These are phyloP conservation scores for Cutaneotrichosporon spelunceum DNA, from an alignment of 1,284 basidiomycete genomes.

Conservation along the genomic window DNA sequence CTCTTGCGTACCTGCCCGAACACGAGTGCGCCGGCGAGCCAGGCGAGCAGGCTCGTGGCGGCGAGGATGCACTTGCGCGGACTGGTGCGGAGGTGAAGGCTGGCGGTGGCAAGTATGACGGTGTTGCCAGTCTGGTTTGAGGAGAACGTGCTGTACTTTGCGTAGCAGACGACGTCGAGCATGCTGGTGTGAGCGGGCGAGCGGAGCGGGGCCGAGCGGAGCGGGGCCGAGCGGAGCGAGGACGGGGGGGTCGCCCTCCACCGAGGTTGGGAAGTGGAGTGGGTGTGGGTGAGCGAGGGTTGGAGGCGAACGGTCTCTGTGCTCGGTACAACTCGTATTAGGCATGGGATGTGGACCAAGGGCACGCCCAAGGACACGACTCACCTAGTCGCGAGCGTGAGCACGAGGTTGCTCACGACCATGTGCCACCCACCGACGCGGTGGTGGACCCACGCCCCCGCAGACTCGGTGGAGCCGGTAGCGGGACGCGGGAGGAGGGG, in stretches of 20 bases:
- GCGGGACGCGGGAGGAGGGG: neutral
- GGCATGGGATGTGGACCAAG: too few relatives aligned
- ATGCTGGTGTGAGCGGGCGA: slow-evolving; percentile 15
- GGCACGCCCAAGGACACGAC: too few relatives aligned
- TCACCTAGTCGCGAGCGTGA: slow-evolving; percentile 17
- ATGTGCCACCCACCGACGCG: slow-evolving; percentile 27
- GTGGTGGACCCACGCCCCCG: slow-evolving; percentile 8
- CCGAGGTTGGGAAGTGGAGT: too few relatives aligned
- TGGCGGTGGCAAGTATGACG: slow-evolving; percentile 21
- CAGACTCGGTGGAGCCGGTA: neutral
- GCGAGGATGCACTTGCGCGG: slow-evolving; percentile 16
- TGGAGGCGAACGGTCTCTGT: too few relatives aligned
- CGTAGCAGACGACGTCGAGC: slow-evolving; percentile 24
- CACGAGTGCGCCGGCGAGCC: slow-evolving; percentile 26
- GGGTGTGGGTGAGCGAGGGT: too few relatives aligned
- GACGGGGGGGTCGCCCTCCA: too few relatives aligned
- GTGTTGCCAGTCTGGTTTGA: slow-evolving; percentile 27
- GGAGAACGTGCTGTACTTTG: slow-evolving; percentile 19
- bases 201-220: neutral
- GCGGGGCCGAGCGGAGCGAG: too few relatives aligned
- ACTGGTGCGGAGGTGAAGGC: slow-evolving; percentile 13
- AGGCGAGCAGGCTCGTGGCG: slow-evolving; percentile 21
- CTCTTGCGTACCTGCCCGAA: slow-evolving; percentile 31
- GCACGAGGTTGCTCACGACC: slow-evolving; percentile 28
- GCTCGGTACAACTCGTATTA: neutral